Evolutionary conservation across 257 asterid genomes (phyloP).

Genomic region (Fraxinus anomala): DNA sequence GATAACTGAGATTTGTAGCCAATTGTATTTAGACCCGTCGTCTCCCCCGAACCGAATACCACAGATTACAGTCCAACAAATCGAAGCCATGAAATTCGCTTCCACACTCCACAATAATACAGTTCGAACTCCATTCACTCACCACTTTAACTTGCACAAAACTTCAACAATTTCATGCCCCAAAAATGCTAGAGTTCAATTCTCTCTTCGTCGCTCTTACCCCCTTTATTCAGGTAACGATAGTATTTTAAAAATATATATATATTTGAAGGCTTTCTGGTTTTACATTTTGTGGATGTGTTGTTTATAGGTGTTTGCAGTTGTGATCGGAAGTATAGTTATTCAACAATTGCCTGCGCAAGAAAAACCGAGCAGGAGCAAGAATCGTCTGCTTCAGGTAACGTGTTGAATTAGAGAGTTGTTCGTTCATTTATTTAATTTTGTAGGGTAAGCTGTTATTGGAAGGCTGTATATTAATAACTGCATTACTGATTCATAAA

Average conservation of each 20-base stretch:
- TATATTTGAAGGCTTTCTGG: neutral
- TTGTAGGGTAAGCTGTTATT: too few relatives aligned
- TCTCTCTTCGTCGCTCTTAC: conserved; percentile 40
- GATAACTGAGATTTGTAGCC: too few relatives aligned
- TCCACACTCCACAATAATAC: conserved; percentile 41
- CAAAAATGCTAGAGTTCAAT: conserved; percentile 41
- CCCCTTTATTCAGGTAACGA: conserved; percentile 44
- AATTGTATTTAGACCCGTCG: too few relatives aligned
- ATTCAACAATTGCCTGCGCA: conserved; percentile 45
- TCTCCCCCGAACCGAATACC: too few relatives aligned
- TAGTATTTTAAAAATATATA: neutral
- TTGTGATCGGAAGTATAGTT: conserved; percentile 28
- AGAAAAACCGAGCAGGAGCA: conserved; percentile 63
- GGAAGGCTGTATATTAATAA: too few relatives aligned
- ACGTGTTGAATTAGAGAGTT: conserved; percentile 20
- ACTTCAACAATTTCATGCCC: conserved; percentile 38
- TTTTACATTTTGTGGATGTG: conserved; percentile 8
- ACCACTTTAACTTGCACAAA: conserved; percentile 36
- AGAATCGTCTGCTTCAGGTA: conserved; percentile 53
- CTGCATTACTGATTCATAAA: neutral
- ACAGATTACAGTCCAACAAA: too few relatives aligned
- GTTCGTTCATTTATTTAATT: conserved; percentile 2
- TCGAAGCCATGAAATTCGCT: conserved; percentile 25
- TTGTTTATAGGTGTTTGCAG: conserved; percentile 44
- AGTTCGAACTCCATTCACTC: conserved; percentile 34